Evolutionary conservation across 495 filamentous ascomycete species (phyloP), one percentile per base, ranked within the genome.

Genomic region (Penicillium parvum): DNA sequence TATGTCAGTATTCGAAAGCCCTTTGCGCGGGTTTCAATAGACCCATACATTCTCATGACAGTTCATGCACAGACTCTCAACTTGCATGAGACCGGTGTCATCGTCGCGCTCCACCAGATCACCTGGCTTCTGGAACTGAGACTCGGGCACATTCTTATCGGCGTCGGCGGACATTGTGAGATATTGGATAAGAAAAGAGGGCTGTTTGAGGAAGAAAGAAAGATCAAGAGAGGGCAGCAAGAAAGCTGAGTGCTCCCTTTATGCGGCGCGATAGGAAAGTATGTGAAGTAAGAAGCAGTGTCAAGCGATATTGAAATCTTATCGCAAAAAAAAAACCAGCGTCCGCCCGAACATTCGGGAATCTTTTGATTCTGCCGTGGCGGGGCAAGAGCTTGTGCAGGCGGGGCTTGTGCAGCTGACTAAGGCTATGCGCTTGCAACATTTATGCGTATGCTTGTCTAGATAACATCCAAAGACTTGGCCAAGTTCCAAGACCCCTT

Each of bases 61-160:
- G 62, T 87, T 87, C 84, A 91, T 89, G 66, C 86, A 91, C 18
- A 90, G 65, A 52, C 77, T 83, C 52, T 90, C 77, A 10, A 78
- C 56, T 34, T 63, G 49, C 50, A 76, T 72, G 5, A 73, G 57
- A 42, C 69, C 68, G 8, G 61, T 66, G 4, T 75, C 69, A 12
- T 74, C 69, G 52, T 72, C 49, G 26, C 53, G 54, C 44, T 72
- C 70, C 6, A 70, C 69, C 17, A 72, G 50, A 27, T 74, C 66
- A 3, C 66, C 61, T 16, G 63, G 61, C 44, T 69, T 69, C 47
- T 70, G 61, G 52, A 73, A 71, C 39, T 70, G 65, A 30, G 61
- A 61, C 43, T 66, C 59, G 1, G 37, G 45, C 34, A 48, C 50
- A 34, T 48, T 46, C 14, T 48, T 50, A 25, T 63, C 50, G 21